Percentiles rank a stretch among this genome's conserved stretches.
These are phyloP conservation scores for Bremia lactucae DNA, from an alignment of 352 stramenopile species.

Conservation along the genomic window DNA sequence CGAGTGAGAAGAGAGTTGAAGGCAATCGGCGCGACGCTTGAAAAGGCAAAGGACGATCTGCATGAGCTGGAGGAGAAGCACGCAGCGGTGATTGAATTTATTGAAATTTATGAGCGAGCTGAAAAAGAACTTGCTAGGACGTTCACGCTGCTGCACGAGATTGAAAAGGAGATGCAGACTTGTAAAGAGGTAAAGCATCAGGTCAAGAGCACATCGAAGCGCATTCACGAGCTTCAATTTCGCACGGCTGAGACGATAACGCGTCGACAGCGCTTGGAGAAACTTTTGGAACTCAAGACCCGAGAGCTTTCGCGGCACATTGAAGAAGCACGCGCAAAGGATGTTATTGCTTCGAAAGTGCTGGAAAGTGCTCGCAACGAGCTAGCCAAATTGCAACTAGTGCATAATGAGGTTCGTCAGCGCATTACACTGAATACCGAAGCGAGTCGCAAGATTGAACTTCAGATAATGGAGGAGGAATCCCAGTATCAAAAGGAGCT, in stretches of 20 bases:
- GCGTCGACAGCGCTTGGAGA: constrained; percentile 61
- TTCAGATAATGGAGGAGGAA: constrained; percentile 55
- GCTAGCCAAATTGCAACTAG: constrained; percentile 38
- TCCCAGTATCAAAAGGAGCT: constrained; percentile 53
- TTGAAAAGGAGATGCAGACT: constrained; percentile 48
- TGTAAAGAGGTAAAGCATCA: constrained; percentile 67
- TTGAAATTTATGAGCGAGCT: constrained; percentile 53
- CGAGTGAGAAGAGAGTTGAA: constrained; percentile 68
- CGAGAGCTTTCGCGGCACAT: constrained; percentile 56
- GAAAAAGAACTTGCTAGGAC: constrained; percentile 63
- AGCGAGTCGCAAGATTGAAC: constrained; percentile 44
- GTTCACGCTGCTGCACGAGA: constrained; percentile 48
- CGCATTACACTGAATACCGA: constrained; percentile 43
- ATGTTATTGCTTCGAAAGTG: constrained; percentile 46
- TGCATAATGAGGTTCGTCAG: constrained; percentile 38
- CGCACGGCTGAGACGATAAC: constrained; percentile 44
- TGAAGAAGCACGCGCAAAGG: constrained; percentile 50
- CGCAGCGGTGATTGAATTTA: constrained; percentile 42
- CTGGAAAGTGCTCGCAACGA: constrained; percentile 42
- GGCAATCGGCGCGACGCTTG: constrained; percentile 43
- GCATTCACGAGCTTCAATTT: constrained; percentile 41
- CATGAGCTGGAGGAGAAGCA: constrained; percentile 52
- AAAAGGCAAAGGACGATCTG: constrained; percentile 59
- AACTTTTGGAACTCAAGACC: constrained; percentile 58
- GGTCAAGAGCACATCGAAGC: constrained; percentile 40